These are phyloP conservation scores for Boletus coccyginus DNA, from an alignment of 768 basidiomycete genomes.

Conservation along the genomic window DNA sequence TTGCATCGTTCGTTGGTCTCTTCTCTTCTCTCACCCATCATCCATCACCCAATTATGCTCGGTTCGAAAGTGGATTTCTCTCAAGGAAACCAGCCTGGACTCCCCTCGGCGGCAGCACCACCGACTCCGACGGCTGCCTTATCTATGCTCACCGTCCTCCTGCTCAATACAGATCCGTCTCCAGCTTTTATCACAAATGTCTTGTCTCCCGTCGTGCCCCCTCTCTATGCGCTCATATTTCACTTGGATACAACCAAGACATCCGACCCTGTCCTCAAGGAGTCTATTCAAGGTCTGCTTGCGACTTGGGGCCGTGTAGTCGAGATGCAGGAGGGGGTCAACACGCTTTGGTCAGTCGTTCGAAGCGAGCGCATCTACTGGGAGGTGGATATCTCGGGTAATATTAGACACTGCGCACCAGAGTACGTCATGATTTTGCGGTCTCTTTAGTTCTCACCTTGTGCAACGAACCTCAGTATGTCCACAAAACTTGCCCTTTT, in stretches of 20 bases:
- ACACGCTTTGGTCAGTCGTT: slow-evolving; percentile 59
- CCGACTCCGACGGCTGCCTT: slow-evolving; percentile 42
- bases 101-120: neutral
- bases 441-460: neutral
- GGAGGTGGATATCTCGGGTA: slow-evolving; percentile 55
- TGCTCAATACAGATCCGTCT: slow-evolving; percentile 79
- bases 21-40: slow-evolving; percentile 41
- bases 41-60: slow-evolving; percentile 54
- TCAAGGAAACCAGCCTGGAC: neutral
- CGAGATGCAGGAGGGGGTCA: slow-evolving; percentile 46
- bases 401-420: slow-evolving; percentile 37
- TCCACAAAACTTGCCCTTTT: slow-evolving; percentile 42
- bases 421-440: slow-evolving; percentile 38
- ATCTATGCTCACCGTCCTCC: slow-evolving; percentile 50
- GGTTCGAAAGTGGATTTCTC: neutral
- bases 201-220: slow-evolving; percentile 64
- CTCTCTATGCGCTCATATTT: slow-evolving; percentile 62
- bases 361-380: slow-evolving; percentile 49
- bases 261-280: slow-evolving; percentile 62
- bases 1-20: slow-evolving; percentile 14
- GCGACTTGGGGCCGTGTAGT: slow-evolving; percentile 75
- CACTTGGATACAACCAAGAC: slow-evolving; percentile 53
- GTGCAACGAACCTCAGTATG: slow-evolving; percentile 2
- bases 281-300: slow-evolving; percentile 58
- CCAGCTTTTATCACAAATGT: slow-evolving; percentile 60